Percentiles rank a stretch among this genome's conserved stretches.
Evolutionary conservation across 2,329 filamentous ascomycete species (phyloP).

Genomic region (Fusarium sp.): DNA sequence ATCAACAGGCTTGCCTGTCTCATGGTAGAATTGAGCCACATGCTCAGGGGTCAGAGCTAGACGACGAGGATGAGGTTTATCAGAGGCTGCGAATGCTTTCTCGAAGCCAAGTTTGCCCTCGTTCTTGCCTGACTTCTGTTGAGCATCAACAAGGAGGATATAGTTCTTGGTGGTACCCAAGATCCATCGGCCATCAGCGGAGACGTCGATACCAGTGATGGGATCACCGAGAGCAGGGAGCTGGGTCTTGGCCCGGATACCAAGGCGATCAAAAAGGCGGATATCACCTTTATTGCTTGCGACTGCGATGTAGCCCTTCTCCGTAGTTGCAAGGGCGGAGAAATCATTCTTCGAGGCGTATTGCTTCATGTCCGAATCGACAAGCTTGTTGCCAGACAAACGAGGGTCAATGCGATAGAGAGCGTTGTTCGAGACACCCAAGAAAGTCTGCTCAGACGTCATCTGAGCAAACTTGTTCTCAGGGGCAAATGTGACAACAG

Average conservation of each 20-base stretch:
- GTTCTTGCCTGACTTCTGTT: conserved; percentile 94
- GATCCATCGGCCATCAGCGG: conserved; percentile 95
- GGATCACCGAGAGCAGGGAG: conserved; percentile 95
- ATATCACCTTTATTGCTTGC: conserved; percentile 98
- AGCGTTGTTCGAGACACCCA: conserved; percentile 92
- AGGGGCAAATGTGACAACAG: conserved; percentile 90
- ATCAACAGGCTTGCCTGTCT: conserved; percentile 85
- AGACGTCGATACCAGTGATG: conserved; percentile 94
- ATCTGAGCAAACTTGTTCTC: conserved; percentile 99
- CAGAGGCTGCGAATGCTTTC: conserved; percentile 89
- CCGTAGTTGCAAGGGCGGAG: conserved; percentile 91
- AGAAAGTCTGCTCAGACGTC: conserved; percentile 93
- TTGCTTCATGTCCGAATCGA: conserved; percentile 93
- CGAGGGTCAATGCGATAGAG: conserved; percentile 95
- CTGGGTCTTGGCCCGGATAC: conserved; percentile 97
- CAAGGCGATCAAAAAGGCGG: conserved; percentile 93
- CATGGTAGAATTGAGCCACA: conserved; percentile 96
- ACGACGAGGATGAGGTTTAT: conserved; percentile 92
- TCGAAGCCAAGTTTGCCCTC: conserved; percentile 99
- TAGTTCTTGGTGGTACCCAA: conserved; percentile 95
- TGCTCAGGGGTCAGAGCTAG: conserved; percentile 90
- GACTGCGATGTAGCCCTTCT: conserved; percentile 96
- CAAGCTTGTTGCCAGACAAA: conserved; percentile 89
- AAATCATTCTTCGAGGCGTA: conserved; percentile 98
- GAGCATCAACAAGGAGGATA: conserved; percentile 89